Evolutionary conservation across 805 yeast species (phyloP).

Genomic region (Maudiozyma saulgeensis): DNA sequence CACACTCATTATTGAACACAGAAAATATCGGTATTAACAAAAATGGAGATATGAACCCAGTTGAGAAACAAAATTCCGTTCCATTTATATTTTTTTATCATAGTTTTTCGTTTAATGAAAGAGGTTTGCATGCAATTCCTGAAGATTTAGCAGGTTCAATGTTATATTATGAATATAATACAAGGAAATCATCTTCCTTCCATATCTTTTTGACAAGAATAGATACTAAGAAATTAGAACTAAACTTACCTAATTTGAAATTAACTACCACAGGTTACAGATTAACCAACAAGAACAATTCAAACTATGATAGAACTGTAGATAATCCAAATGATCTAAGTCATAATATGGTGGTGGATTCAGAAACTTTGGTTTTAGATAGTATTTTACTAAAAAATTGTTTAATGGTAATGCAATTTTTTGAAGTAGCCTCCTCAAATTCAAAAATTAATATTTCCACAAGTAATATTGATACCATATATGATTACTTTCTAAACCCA

Average conservation of each 20-base stretch:
- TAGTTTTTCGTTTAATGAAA: conserved; percentile 22
- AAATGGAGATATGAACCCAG: background rate
- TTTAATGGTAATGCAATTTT: conserved; percentile 23
- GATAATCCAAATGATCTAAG: background rate
- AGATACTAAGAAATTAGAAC: conserved; percentile 22
- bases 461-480: conserved; percentile 14
- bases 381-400: conserved; percentile 20
- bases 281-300: background rate
- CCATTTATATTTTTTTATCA: conserved; percentile 22
- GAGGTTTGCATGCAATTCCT: conserved; percentile 24
- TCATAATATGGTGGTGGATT: background rate
- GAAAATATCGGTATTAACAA: background rate
- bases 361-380: conserved; percentile 14
- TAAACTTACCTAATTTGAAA: conserved; percentile 9
- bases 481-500: conserved; percentile 17
- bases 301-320: background rate
- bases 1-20: conserved; percentile 6
- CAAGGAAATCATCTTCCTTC: conserved; percentile 13
- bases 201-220: conserved; percentile 24
- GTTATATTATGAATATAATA: conserved; percentile 25
- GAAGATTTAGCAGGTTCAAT: conserved; percentile 20
- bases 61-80: conserved; percentile 12
- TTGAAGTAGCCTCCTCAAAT: conserved; percentile 15
- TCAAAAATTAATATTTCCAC: conserved; percentile 22
- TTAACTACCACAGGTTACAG: background rate